Conservation (phyloP, 2,329 filamentous ascomycete genomes). For the Hansfordia pulvinata region DNA sequence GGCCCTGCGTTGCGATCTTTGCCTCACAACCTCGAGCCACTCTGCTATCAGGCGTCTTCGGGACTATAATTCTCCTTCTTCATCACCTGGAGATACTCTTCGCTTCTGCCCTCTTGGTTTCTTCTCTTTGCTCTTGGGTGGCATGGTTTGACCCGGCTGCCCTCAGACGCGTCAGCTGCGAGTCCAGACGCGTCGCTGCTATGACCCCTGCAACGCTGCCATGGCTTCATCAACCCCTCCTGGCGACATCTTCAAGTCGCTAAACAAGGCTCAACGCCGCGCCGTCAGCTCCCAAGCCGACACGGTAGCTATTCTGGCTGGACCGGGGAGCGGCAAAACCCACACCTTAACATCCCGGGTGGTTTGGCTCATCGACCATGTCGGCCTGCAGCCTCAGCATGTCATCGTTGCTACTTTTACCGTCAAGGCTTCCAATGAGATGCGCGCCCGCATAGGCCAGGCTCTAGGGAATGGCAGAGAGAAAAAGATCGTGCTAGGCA, state of each 20-base stretch:
- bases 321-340: conserved; percentile 72
- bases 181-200: too few species aligned
- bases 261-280: conserved; percentile 40
- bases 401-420: conserved; percentile 95
- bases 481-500: conserved; percentile 71
- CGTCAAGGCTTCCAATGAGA: conserved; percentile 85
- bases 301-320: conserved; percentile 53
- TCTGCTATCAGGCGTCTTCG: too few species aligned
- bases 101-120: too few species aligned
- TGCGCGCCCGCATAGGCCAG: conserved; percentile 75
- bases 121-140: too few species aligned
- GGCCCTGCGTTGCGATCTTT: too few species aligned
- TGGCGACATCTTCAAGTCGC: conserved; percentile 26
- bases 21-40: too few species aligned
- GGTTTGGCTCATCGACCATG: conserved; percentile 68
- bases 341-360: conserved; percentile 90
- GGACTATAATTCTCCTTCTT: too few species aligned
- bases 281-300: conserved; percentile 38
- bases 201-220: conserved; percentile 10
- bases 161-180: too few species aligned
- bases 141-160: too few species aligned
- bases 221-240: conserved; percentile 3
- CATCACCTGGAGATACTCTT: too few species aligned
- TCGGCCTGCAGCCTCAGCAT: conserved; percentile 65
- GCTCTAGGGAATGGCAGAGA: conserved; percentile 69